Conservation (phyloP, 441 rosid species). For the Gossypium gossypioides region DNA sequence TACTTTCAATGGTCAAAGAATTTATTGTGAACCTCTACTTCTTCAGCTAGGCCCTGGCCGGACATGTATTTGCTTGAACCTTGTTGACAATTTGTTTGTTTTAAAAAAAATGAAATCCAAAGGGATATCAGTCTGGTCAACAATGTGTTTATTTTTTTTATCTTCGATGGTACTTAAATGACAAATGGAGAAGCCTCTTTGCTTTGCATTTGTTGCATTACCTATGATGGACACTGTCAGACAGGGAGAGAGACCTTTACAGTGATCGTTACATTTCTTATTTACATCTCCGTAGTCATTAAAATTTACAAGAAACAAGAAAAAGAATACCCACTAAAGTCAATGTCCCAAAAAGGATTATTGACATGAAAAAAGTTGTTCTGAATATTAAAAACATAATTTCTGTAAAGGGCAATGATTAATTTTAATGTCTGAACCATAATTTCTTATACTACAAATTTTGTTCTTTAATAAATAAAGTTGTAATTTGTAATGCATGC, state of each 20-base stretch:
- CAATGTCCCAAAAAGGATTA: background rate
- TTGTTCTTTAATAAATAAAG: background rate
- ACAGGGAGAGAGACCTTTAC: background rate
- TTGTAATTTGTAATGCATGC: slow-evolving; percentile 4
- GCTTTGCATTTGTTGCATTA: background rate
- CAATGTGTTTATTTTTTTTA: background rate
- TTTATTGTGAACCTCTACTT: background rate
- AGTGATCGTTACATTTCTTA: background rate
- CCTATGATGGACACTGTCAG: background rate
- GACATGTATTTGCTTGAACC: background rate
- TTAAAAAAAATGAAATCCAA: background rate
- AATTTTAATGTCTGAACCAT: background rate
- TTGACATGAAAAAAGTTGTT: background rate
- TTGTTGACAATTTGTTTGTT: background rate
- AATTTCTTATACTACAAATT: background rate
- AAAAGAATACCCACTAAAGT: background rate
- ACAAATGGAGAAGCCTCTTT: slow-evolving; percentile 18
- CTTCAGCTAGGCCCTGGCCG: background rate
- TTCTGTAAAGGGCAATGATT: background rate
- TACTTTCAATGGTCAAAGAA: background rate
- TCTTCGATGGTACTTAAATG: background rate
- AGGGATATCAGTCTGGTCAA: background rate
- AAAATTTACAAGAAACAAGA: background rate
- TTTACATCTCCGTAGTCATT: background rate
- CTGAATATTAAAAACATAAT: background rate